These are phyloP conservation scores for rapeseed (Brassica napus) DNA, from an alignment of 345 rosid species.

Conservation along the genomic window Da-Ae NC_063436.1:14437501-14438000, in stretches of 20 bases:
- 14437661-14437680: neutral
- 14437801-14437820: neutral
- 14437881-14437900: too few species aligned
- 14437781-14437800: neutral
- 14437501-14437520: constrained; percentile 84
- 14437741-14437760: neutral
- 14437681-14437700: constrained; percentile 24
- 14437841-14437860: neutral
- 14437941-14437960: too few species aligned
- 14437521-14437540: constrained; percentile 81
- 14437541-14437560: constrained; percentile 52
- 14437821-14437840: neutral
- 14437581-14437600: constrained; percentile 73
- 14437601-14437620: constrained; percentile 66
- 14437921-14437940: too few species aligned
- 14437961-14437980: too few species aligned
- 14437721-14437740: constrained; percentile 23
- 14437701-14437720: neutral
- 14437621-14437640: neutral
- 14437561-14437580: constrained; percentile 77
- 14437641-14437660: constrained; percentile 22
- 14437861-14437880: too few species aligned
- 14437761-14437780: constrained; percentile 1
- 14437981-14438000: too few species aligned
- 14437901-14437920: too few species aligned